Evolutionary conservation across 2,329 filamentous ascomycete genomes (phyloP), one percentile per base, ranked within the genome.

Genomic region (Aspergillus eucalypticola): DNA sequence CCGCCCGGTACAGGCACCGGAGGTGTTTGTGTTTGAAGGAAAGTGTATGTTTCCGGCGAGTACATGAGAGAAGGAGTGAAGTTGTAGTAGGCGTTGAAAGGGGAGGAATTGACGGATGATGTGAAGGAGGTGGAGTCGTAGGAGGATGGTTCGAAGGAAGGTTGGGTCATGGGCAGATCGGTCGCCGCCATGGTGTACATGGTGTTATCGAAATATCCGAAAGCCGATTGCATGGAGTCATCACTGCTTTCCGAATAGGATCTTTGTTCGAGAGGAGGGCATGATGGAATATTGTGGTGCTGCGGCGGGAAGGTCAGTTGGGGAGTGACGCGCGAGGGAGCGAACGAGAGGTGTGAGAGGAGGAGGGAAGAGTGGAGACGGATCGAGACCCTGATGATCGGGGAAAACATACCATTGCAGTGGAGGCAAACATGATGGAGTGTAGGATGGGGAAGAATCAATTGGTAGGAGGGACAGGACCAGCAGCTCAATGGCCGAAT

Each of bases 211-310:
- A 59, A 53, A 51, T 60, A 65, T 50, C 59, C 60, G 60, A 69
- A 54, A 48, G 56, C 29, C 7, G 59, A 63, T 17, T 61, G 58
- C 53, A 60, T 57, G 17, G 67, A 67, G 32, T 62, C 63, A 32
- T 68, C 64, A 44, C 66, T 67, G 55, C 61, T 56, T 53, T 60
- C 58, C 10, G 67, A 69, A 60, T 63, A 66, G 23, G 67, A 64
- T 29, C 41, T 44, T 44, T 51, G 62, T 50, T 70, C 66, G 66
- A 70, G 69, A 42, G 66, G 64, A 25, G 67, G 64, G 46, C 66
- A 68, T 56, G 59, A 56, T 38, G 49, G 51, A 21, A 56, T 49
- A 27, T 54, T 60, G 17, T 62, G 60, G 42, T 44, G 62, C 61
- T 67, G 53, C n/a, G 46, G 21, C 23, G 23, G n/a, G 19, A 8